Percentiles rank a stretch among this genome's conserved stretches.
Evolutionary conservation across 352 stramenopile genomes (phyloP).

Genomic region (Plasmopara muralis): DNA sequence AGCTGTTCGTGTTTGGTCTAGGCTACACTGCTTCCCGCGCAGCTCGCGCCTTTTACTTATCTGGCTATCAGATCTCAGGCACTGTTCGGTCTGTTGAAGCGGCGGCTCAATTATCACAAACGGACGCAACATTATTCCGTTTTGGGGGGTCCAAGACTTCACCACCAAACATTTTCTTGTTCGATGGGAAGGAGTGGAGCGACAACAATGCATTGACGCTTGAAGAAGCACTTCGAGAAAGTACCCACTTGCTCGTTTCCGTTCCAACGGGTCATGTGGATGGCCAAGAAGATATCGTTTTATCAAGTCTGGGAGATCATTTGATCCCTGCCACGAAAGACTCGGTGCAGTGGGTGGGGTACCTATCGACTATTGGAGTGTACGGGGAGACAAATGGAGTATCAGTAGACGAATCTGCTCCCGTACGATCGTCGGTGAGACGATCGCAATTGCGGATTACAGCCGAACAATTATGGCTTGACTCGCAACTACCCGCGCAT

Average conservation of each 20-base stretch:
- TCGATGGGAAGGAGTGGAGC: slow-evolving; percentile 61
- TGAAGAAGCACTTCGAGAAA: slow-evolving; percentile 40
- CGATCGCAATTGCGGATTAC: slow-evolving; percentile 72
- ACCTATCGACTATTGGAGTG: slow-evolving; percentile 91
- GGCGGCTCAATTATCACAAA: slow-evolving; percentile 30
- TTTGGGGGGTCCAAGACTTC: slow-evolving; percentile 6
- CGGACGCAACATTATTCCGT: slow-evolving; percentile 39
- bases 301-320: slow-evolving; percentile 36
- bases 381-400: slow-evolving; percentile 86
- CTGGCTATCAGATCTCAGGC: slow-evolving; percentile 63
- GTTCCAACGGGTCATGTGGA: slow-evolving; percentile 43
- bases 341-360: slow-evolving; percentile 81
- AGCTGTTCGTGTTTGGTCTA: slow-evolving; percentile 87
- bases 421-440: slow-evolving; percentile 51
- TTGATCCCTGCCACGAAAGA: slow-evolving; percentile 34
- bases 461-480: slow-evolving; percentile 74
- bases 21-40: slow-evolving; percentile 78
- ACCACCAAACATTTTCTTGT: slow-evolving; percentile 67
- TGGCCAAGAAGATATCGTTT: slow-evolving; percentile 62
- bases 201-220: slow-evolving; percentile 26
- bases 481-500: slow-evolving; percentile 57
- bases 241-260: slow-evolving; percentile 76
- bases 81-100: slow-evolving; percentile 60
- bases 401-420: slow-evolving; percentile 77
- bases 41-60: slow-evolving; percentile 49